Evolutionary conservation across 768 basidiomycete genomes (phyloP), one percentile per base, ranked within the genome.

Genomic region (Kwoniella dendrophila): DNA sequence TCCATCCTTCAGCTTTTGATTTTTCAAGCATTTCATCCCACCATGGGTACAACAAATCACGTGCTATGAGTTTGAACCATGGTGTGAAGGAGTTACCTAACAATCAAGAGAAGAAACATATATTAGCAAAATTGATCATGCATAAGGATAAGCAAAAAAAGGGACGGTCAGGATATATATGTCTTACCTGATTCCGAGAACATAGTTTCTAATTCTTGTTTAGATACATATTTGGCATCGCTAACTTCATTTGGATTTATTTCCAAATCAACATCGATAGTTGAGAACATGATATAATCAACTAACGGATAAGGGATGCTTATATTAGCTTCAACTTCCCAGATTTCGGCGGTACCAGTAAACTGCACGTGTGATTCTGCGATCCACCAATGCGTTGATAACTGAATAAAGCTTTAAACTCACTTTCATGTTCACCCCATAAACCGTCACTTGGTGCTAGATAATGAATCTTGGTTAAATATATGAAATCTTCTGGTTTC

Each of bases 371-470:
- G 18, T 38, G 36, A 38, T 18, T 38, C 18, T 38, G 8, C 36
- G 36, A 8, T 38, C 18, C 36, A 38, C 36, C 36, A 38, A 45
- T n/a, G 22, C 4, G 44, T 10, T 45, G n/a, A 22, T 20, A 11
- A 12, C n/a, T 32, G 32, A 26, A 26, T 12, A 43, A 32, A 20
- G 38, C 8, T 20, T 33, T 14, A 22, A 24, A 71, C 80, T 69
- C 75, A 92, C 95, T 87, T 86, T 99, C 96, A 70, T 99, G 96
- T 79, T 99, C 96, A 44, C 96, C 96, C 96, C 96, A 98, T 73
- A 88, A 81, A 3, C 90, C 93, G 78, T 89, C 79, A 10, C 90
- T 91, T 2, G 96, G 93, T 0, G 96, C 96, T 45, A 98, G 86
- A 78, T 99, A 99, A 80, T 98, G 96, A 72, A 99, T 98, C 64